Evolutionary conservation across 2,329 filamentous ascomycete genomes (phyloP).

Genomic region (Cytospora piceicola): DNA sequence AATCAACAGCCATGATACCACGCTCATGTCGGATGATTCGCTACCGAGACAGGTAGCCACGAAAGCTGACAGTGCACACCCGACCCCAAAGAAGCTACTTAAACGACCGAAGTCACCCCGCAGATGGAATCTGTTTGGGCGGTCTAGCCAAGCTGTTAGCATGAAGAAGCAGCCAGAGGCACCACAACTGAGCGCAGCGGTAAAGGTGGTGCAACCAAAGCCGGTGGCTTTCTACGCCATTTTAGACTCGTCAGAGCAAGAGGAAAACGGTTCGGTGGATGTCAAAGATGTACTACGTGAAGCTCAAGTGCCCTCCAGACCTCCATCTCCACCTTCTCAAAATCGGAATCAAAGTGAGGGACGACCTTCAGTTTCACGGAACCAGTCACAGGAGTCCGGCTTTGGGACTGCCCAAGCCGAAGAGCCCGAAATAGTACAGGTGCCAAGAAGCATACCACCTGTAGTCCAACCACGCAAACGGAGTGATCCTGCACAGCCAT

Average conservation of each 20-base stretch:
- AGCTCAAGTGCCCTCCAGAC: conserved; percentile 46
- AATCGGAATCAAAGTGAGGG: background rate
- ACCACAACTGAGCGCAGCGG: conserved; percentile 49
- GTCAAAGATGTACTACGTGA: conserved; percentile 55
- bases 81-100: conserved; percentile 56
- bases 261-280: conserved; percentile 45
- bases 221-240: conserved; percentile 64
- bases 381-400: background rate
- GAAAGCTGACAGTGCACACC: conserved; percentile 35
- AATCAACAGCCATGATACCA: conserved; percentile 61
- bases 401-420: background rate
- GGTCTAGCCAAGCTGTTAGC: conserved; percentile 48
- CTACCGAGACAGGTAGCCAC: conserved; percentile 43
- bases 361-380: conserved; percentile 7
- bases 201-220: conserved; percentile 55
- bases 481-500: conserved; percentile 13
- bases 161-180: conserved; percentile 45
- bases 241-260: conserved; percentile 62
- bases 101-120: conserved; percentile 60
- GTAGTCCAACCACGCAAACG: conserved; percentile 11
- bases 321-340: conserved; percentile 27
- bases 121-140: conserved; percentile 67
- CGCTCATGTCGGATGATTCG: conserved; percentile 62
- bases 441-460: conserved; percentile 11
- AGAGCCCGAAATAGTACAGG: background rate